These are phyloP conservation scores for Xylona heveae DNA, from an alignment of 495 filamentous ascomycete species.

Conservation along the genomic window DNA sequence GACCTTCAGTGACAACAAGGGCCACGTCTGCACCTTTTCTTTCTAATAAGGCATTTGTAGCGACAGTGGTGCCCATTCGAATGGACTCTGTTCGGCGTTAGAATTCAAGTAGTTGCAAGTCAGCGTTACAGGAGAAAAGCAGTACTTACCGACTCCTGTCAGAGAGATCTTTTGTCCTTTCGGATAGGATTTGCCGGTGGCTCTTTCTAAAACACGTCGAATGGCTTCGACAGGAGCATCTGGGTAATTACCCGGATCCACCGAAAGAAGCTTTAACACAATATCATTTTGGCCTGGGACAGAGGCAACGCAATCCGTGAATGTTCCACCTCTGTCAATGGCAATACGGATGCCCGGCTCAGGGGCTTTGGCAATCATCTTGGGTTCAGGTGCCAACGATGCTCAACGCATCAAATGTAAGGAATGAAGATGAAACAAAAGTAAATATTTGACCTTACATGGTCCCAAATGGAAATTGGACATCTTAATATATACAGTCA, in stretches of 20 bases:
- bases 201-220: conserved; percentile 10
- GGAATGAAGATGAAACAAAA: too few species aligned
- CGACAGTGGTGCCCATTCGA: conserved; percentile 79
- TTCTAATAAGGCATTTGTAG: conserved; percentile 39
- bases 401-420: too few species aligned
- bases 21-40: neutral
- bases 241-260: conserved; percentile 26
- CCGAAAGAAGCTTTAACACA: conserved; percentile 26
- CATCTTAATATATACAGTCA: too few species aligned
- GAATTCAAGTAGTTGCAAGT: conserved; percentile 30
- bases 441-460: too few species aligned
- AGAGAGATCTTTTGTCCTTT: too few species aligned
- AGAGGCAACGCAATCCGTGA: too few species aligned
- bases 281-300: conserved; percentile 24
- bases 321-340: too few species aligned
- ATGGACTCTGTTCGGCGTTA: conserved; percentile 38
- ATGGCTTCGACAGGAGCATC: conserved; percentile 27
- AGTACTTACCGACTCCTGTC: too few species aligned
- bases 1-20: neutral
- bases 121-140: too few species aligned
- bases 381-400: too few species aligned
- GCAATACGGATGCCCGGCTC: neutral
- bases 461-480: too few species aligned
- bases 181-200: conserved; percentile 7
- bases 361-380: too few species aligned